A percentile compares a stretch with the other conserved stretches of the same genome.
These are phyloP conservation scores for Scheffersomyces titani DNA, from an alignment of 1,139 yeast genomes.

Conservation along the genomic window DNA sequence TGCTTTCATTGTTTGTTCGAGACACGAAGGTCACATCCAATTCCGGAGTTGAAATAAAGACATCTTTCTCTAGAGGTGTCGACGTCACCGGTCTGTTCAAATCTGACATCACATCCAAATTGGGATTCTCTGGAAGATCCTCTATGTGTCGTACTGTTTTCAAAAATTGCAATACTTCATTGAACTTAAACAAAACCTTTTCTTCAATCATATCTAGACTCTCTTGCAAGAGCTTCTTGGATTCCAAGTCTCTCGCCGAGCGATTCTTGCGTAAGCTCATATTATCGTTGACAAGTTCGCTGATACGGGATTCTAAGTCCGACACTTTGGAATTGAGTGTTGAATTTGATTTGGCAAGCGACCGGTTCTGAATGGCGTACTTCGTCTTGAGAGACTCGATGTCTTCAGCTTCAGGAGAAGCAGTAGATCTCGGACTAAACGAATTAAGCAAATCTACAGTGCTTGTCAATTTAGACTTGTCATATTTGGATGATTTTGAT, in stretches of 20 bases:
- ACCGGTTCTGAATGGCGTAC: slow-evolving; percentile 43
- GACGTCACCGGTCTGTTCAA: slow-evolving; percentile 19
- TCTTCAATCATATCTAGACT: slow-evolving; percentile 38
- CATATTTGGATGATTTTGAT: not conserved
- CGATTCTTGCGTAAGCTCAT: slow-evolving; percentile 9
- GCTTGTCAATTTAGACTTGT: not conserved
- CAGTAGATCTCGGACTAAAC: not conserved
- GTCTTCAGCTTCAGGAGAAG: not conserved
- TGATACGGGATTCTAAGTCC: slow-evolving; percentile 46
- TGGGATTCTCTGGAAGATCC: slow-evolving; percentile 24
- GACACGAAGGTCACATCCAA: slow-evolving; percentile 2
- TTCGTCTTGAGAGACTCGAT: slow-evolving; percentile 6
- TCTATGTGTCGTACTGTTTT: slow-evolving; percentile 32
- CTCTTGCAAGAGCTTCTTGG: slow-evolving; percentile 10
- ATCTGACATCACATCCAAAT: slow-evolving; percentile 15
- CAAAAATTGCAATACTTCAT: slow-evolving; percentile 43
- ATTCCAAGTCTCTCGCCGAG: slow-evolving; percentile 5
- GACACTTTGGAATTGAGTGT: slow-evolving; percentile 48
- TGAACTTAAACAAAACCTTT: slow-evolving; percentile 43
- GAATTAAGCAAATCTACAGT: not conserved
- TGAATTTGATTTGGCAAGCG: slow-evolving; percentile 58
- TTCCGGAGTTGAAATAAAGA: slow-evolving; percentile 4
- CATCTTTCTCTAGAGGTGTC: slow-evolving; percentile 18
- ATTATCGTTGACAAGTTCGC: slow-evolving; percentile 14
- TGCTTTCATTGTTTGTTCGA: not conserved